Evolutionary conservation across 495 filamentous ascomycete species (phyloP), one percentile per base, ranked within the genome.

Genomic region (Penicillium silybi): DNA sequence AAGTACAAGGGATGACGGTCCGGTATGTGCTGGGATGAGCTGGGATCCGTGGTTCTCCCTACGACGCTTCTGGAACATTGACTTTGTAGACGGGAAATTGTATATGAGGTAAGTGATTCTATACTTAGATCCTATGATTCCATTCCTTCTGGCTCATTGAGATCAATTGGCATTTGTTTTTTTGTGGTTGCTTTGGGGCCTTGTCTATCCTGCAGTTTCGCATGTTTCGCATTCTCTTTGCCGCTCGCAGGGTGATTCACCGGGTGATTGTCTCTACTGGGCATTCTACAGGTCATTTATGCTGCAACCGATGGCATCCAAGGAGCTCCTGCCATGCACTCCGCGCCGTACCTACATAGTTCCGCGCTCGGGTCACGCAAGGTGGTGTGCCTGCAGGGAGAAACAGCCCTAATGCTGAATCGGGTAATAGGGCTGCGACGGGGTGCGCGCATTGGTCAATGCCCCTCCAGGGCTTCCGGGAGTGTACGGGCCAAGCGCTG

Each of bases 1-100:
- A 57, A 50, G 27, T 6, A 18, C 50, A 65, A 65, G 63, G 63
- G 63, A 65, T 63, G 60, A 50, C 45, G 47, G 48, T 57, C 56
- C 61, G 62, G 62, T 63, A 65, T 65, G 62, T 65, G 62, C 44
- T 56, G 44, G 51, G 44, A 29, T 48, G 39, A 49, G 51, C 19
- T 38, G 41, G 48, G 48, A 59, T 43, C 58, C 54, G 58, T 57
- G 54, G 54, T 61, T 57, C 46, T 37, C 9, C 19, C 29, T 32
- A 32, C 29, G 29, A 32, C 29, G 29, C 29, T 32, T 32, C 29
- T 32, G 29, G 29, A 32, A 32, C 29, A 32, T 10, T 32, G 29
- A 32, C 6, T 0, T 3, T 32, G 29, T 32, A 32, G 29, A 32
- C 29, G 29, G 29, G 29, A 32, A 32, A 32, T 32, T 32, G 11